Conservation (phyloP, 257 asterid species). For the Knoxia roxburghii region DNA sequence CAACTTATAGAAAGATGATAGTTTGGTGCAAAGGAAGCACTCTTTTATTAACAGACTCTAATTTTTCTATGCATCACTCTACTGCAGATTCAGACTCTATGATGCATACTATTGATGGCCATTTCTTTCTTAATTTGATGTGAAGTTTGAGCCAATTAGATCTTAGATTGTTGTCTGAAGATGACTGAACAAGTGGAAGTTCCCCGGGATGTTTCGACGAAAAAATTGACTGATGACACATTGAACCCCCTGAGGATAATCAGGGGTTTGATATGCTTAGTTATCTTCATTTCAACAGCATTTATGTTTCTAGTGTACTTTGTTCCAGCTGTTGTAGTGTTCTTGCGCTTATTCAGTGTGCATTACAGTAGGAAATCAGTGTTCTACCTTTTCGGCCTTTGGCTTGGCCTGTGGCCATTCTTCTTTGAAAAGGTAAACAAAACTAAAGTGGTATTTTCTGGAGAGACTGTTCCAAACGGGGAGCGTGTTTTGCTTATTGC, state of each 20-base stretch:
- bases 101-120: slow-evolving; percentile 6
- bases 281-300: slow-evolving; percentile 53
- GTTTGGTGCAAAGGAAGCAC: neutral
- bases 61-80: neutral
- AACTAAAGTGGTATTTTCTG: slow-evolving; percentile 72
- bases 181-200: slow-evolving; percentile 14
- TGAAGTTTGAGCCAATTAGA: neutral
- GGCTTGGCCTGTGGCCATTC: slow-evolving; percentile 97
- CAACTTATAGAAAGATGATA: neutral
- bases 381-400: slow-evolving; percentile 54
- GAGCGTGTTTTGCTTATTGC: slow-evolving; percentile 74
- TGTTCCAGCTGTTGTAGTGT: slow-evolving; percentile 38
- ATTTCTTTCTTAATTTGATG: neutral
- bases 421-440: slow-evolving; percentile 68
- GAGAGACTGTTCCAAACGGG: slow-evolving; percentile 57
- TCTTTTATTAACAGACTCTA: too few relatives aligned
- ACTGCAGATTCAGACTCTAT: slow-evolving; percentile 15
- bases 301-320: slow-evolving; percentile 53
- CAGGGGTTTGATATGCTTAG: slow-evolving; percentile 56
- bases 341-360: slow-evolving; percentile 49
- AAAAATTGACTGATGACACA: slow-evolving; percentile 35
- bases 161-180: neutral
- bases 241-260: slow-evolving; percentile 45
- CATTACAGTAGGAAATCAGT: slow-evolving; percentile 57
- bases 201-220: neutral